Conservation (phyloP, 2,329 filamentous ascomycete genomes). For the Emmonsia crescens region DNA sequence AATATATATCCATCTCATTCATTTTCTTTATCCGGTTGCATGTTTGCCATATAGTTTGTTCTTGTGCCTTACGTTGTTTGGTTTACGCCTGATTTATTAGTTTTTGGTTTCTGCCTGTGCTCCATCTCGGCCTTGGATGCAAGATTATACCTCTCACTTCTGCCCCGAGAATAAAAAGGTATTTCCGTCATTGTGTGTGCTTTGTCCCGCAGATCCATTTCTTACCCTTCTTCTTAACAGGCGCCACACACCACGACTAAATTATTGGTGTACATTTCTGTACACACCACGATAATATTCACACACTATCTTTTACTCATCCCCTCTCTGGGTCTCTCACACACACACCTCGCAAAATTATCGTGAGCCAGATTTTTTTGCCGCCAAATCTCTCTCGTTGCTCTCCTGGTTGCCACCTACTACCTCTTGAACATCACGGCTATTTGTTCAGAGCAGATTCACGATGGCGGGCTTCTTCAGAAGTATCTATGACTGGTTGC, state of each 20-base stretch:
- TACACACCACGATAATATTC: conserved; percentile 6
- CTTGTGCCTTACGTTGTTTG: neutral
- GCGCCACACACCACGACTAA: conserved; percentile 1
- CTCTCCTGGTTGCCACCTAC: neutral
- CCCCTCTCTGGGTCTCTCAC: neutral
- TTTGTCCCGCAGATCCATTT: conserved; percentile 5
- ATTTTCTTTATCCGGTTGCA: neutral
- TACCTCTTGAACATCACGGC: neutral
- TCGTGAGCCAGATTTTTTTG: neutral
- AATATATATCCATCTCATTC: neutral
- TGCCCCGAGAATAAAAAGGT: neutral
- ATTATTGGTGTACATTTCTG: conserved; percentile 2
- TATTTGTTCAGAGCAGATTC: conserved; percentile 11
- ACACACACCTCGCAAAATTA: neutral
- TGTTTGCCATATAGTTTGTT: neutral
- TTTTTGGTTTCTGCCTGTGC: conserved; percentile 1
- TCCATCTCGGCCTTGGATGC: neutral
- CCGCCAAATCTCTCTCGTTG: neutral
- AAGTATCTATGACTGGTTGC: conserved; percentile 93
- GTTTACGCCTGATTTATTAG: neutral
- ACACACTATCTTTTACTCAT: neutral
- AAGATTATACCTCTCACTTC: neutral
- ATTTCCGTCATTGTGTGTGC: conserved; percentile 7
- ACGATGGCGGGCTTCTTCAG: conserved; percentile 86
- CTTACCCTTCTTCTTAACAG: conserved; percentile 1